A percentile compares a stretch with the other conserved stretches of the same genome.
Evolutionary conservation across 257 asterid species (phyloP).

Genomic region (Rhazya stricta): DNA sequence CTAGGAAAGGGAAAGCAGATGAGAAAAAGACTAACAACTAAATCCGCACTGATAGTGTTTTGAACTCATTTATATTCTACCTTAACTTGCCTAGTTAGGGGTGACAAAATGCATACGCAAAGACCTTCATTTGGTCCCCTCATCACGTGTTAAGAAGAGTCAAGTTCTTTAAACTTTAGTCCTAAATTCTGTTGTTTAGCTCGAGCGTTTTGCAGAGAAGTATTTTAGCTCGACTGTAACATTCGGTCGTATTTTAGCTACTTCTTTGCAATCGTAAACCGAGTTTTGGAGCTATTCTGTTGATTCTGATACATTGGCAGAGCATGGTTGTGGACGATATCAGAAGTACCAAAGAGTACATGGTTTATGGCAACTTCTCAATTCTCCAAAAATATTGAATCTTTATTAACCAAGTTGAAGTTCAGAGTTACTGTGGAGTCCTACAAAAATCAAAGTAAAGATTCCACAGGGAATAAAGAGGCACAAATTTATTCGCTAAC

Average conservation of each 20-base stretch:
- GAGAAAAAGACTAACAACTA: constrained; percentile 24
- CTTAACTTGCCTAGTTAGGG: constrained; percentile 43
- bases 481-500: neutral
- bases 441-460: neutral
- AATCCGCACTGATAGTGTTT: constrained; percentile 33
- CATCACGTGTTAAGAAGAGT: constrained; percentile 44
- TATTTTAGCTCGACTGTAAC: constrained; percentile 3
- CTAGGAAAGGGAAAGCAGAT: neutral
- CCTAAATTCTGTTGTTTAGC: constrained; percentile 10
- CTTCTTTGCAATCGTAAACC: constrained; percentile 15
- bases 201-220: constrained; percentile 13
- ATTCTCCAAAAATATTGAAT: constrained; percentile 8
- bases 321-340: constrained; percentile 16
- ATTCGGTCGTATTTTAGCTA: constrained; percentile 15
- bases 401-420: constrained; percentile 18
- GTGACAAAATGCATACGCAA: constrained; percentile 41
- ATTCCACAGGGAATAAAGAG: neutral
- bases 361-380: neutral
- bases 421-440: neutral
- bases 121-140: constrained; percentile 29
- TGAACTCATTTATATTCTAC: constrained; percentile 32
- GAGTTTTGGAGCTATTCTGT: constrained; percentile 29
- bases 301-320: constrained; percentile 25
- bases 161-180: constrained; percentile 18
- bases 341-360: constrained; percentile 11